phyloP scores from a whole-genome alignment of 1,139 yeast genomes.

The Eremothecium coryli region DNA sequence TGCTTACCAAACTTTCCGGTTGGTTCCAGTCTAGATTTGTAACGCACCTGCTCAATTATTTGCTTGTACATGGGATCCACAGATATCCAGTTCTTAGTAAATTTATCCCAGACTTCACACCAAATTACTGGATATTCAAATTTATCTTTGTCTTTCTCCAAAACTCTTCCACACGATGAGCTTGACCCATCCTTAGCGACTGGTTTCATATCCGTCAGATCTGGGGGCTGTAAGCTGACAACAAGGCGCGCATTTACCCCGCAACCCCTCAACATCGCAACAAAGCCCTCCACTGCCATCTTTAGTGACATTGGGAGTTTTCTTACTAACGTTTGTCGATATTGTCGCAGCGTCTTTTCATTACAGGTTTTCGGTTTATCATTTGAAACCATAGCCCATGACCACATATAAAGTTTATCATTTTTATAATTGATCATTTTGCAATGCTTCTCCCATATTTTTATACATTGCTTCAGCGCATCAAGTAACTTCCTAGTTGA shows the following conservation, averaged over 20 bases:
- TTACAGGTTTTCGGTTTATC: constrained; percentile 15
- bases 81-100: constrained; percentile 67
- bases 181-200: constrained; percentile 3
- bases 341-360: constrained; percentile 33
- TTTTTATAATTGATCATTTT: constrained; percentile 35
- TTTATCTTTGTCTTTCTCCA: constrained; percentile 6
- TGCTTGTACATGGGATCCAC: constrained; percentile 67
- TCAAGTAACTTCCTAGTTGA: constrained; percentile 68
- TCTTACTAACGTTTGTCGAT: constrained; percentile 35
- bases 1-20: constrained; percentile 45
- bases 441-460: constrained; percentile 53
- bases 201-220: constrained; percentile 44
- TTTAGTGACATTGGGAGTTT: constrained; percentile 60
- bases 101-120: constrained; percentile 89
- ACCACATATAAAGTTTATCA: constrained; percentile 40
- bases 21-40: constrained; percentile 65
- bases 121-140: constrained; percentile 64
- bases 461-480: constrained; percentile 58
- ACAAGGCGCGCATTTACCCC: constrained; percentile 69
- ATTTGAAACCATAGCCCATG: constrained; percentile 47
- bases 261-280: constrained; percentile 59
- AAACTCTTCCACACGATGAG: constrained; percentile 2
- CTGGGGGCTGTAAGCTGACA: constrained; percentile 84
- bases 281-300: constrained; percentile 80
- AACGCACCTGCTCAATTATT: constrained; percentile 59